Evolutionary conservation across 106 monocot genomes (phyloP).

Genomic region (Gastrodia elata): DNA sequence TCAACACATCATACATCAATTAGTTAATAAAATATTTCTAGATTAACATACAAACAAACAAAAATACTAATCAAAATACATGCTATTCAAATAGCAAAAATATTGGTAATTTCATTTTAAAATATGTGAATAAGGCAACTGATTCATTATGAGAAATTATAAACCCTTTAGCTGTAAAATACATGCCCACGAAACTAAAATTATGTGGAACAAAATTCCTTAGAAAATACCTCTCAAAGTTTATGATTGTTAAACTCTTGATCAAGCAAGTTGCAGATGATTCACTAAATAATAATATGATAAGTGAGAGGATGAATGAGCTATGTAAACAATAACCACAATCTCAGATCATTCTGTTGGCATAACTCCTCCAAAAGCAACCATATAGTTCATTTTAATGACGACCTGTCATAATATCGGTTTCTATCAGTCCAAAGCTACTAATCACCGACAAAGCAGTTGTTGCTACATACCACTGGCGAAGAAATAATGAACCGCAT

Average conservation of each 20-base stretch:
- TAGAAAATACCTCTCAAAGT: neutral
- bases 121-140: neutral
- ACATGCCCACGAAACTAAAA: neutral
- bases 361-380: neutral
- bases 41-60: neutral
- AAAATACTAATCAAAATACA: neutral
- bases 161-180: neutral
- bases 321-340: neutral
- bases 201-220: neutral
- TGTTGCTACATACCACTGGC: slow-evolving; percentile 71
- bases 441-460: neutral
- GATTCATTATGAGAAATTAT: neutral
- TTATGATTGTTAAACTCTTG: neutral
- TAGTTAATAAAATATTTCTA: neutral
- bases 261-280: neutral
- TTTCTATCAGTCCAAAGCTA: neutral
- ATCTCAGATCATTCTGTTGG: neutral
- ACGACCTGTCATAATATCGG: neutral
- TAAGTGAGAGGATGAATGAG: neutral
- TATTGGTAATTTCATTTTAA: neutral
- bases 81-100: neutral
- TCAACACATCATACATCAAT: neutral
- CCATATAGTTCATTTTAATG: neutral
- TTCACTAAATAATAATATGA: neutral
- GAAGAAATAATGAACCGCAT: slow-evolving; percentile 89